These are phyloP conservation scores for Pythium chondricola DNA, from an alignment of 352 stramenopile species.

Conservation along the genomic window DNA sequence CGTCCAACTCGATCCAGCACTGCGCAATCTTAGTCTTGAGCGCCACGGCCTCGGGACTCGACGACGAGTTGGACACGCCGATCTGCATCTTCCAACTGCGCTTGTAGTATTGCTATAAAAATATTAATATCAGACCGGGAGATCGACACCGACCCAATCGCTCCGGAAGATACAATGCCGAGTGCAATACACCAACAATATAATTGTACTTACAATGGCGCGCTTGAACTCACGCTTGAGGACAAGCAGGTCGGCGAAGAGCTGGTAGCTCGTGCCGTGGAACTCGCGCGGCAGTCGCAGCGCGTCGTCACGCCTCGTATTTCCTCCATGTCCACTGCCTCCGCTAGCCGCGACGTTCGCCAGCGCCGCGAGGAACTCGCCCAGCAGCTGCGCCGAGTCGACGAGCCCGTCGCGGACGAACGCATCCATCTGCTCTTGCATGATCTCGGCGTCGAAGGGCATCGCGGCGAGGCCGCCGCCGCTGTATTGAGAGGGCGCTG, in stretches of 20 bases:
- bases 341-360: constrained; percentile 21
- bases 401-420: constrained; percentile 42
- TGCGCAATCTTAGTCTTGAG: constrained; percentile 61
- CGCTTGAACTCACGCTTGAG: constrained; percentile 61
- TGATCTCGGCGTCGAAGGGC: constrained; percentile 35
- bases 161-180: too few relatives aligned
- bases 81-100: constrained; percentile 34
- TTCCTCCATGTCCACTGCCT: neutral
- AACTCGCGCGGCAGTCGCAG: constrained; percentile 25
- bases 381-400: constrained; percentile 60
- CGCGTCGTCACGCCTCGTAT: neutral
- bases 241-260: constrained; percentile 70
- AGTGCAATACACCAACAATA: too few relatives aligned
- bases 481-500: neutral
- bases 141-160: too few relatives aligned
- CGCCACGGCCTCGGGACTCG: constrained; percentile 13
- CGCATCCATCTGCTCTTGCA: constrained; percentile 55
- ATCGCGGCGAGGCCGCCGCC: neutral
- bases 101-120: constrained; percentile 43
- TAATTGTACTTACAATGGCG: constrained; percentile 54
- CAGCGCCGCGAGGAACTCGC: constrained; percentile 49
- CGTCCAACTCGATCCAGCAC: constrained; percentile 57
- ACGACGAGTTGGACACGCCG: constrained; percentile 4
- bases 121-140: neutral
- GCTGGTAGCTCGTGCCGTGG: constrained; percentile 43